Base-by-base conservation (phyloP, 495 filamentous ascomycete species). In the Talaromyces proteolyticus region DNA sequence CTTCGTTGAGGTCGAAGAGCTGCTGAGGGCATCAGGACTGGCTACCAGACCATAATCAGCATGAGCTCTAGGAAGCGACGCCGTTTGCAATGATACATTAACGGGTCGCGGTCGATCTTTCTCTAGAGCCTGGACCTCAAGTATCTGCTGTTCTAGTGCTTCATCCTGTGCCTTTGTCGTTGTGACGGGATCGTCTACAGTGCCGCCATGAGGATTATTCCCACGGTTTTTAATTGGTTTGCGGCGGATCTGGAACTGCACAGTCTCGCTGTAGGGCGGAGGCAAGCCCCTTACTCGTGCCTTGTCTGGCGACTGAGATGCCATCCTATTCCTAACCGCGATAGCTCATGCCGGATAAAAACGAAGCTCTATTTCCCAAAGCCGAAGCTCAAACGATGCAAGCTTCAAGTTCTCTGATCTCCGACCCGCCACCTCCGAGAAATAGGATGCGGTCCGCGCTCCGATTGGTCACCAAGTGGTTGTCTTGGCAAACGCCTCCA, bases 201-300 rank as follows among this genome's bases (percentile, higher is more conserved):
- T n/a, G n/a, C n/a, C n/a, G n/a, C n/a, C n/a, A n/a, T n/a, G n/a
- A n/a, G n/a, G n/a, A n/a, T 16, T 7, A 23, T 24, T 19, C 14
- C 10, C 14, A 39, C 4, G 10, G 16, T 19, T 24, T 18, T 22
- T 17, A 22, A 49, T 41, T 36, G 47, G 47, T 25, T 49, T 49
- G 17, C 47, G 47, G 10, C 36, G 47, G 25, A 49, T 41, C 47
- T 49, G 47, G n/a, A 40, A 49, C 36, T 49, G 29, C 14, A 29
- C 36, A 10, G 37, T 40, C 36, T 39, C 45, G 26, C 18, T 40
- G 47, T 41, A 49, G 2, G 47, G 44, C 17, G 44, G 44, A 16
- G 44, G 44, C 24, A 26, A 22, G 1, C 29, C 14, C 29, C 29
- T 8, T 34, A 34, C 8, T 34, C 29, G n/a, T n/a, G n/a, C n/a